Base-by-base conservation (phyloP, 352 stramenopile genomes). In the Globisporangium radiosum region DNA sequence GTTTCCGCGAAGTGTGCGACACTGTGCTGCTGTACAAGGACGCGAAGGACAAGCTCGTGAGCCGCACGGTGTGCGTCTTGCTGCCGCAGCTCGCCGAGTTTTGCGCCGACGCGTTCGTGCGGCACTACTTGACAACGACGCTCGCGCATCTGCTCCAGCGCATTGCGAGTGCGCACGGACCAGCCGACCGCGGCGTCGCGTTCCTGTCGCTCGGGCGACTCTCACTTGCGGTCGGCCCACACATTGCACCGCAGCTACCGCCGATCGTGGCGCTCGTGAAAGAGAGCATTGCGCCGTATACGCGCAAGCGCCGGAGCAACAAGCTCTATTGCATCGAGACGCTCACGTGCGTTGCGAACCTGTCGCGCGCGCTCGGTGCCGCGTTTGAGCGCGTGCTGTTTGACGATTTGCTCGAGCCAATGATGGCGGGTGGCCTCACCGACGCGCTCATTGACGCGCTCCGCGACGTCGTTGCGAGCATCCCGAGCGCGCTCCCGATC, bases 1-100 rank as follows among this genome's bases (percentile, higher is more conserved):
- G 97, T 6, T 99, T 98, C 68, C 92, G 96, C 56, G 94, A 98
- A 81, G 81, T 98, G 17, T 98, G 96, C 56, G 78, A 93, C 49
- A 97, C 90, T 6, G 92, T 99, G 2, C 63, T 99, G 49, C 73
- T 85, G 8, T 98, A 98, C 71, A 95, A 92, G 40, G 79, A 97
- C 52, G 75, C 80, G 14, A 97, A 97, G 60, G 78, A 91, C 47
- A 85, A 84, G 52, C 73, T 91, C 7, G 80, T 99, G 50, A 94
- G 70, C 40, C 79, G 82, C 3, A 80, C 79, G 0, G 83, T 95
- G 43, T 93, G 83, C 57, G 61, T 82, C 17, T 64, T 99, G 7
- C 75, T 99, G 17, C 97, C 96, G n/a, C 81, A 94, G 44, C 73
- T 99, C 17, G 96, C 96, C 0, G 72, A 84, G 33, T 94, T 96